Percentiles rank a stretch among this genome's conserved stretches.
These are phyloP conservation scores for Plasmodium inui DNA, from an alignment of 169 alveolate genomes.

Conservation along the genomic window DNA sequence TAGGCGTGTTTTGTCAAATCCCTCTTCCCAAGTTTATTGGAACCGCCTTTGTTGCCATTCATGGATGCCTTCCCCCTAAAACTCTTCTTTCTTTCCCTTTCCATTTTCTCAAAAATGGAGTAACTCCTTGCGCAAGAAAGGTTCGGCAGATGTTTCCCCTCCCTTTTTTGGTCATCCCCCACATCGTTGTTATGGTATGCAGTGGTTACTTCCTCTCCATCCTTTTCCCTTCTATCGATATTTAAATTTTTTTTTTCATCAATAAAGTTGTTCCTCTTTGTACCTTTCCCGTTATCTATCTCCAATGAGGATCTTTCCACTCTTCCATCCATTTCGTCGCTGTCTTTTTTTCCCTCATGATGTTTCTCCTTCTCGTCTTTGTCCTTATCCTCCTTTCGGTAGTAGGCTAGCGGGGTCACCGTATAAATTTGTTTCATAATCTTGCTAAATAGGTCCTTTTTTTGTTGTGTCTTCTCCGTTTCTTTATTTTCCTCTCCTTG, in stretches of 20 bases:
- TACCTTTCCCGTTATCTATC: neutral
- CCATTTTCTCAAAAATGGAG: conserved; percentile 46
- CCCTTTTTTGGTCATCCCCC: conserved; percentile 3
- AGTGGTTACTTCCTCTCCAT: neutral
- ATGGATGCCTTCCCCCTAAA: conserved; percentile 9
- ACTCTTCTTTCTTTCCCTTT: conserved; percentile 29
- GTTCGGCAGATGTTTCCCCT: neutral
- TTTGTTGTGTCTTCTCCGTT: neutral
- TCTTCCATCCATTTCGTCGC: neutral
- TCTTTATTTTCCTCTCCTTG: conserved; percentile 6
- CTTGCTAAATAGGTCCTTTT: conserved; percentile 22
- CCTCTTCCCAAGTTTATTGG: conserved; percentile 29
- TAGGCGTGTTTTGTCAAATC: conserved; percentile 23
- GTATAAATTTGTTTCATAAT: conserved; percentile 32
- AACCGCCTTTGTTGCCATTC: neutral
- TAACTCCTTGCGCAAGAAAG: neutral
- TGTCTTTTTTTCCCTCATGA: conserved; percentile 8
- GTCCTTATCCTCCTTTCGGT: neutral
- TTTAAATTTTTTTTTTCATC: neutral
- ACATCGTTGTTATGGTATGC: neutral
- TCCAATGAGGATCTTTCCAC: neutral
- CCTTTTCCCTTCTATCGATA: neutral
- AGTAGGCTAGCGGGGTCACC: conserved; percentile 19
- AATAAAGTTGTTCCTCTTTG: neutral
- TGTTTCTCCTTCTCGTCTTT: neutral